Base-by-base conservation (phyloP, 495 filamentous ascomycete genomes). In the Astrothelium subdiscretum region DNA sequence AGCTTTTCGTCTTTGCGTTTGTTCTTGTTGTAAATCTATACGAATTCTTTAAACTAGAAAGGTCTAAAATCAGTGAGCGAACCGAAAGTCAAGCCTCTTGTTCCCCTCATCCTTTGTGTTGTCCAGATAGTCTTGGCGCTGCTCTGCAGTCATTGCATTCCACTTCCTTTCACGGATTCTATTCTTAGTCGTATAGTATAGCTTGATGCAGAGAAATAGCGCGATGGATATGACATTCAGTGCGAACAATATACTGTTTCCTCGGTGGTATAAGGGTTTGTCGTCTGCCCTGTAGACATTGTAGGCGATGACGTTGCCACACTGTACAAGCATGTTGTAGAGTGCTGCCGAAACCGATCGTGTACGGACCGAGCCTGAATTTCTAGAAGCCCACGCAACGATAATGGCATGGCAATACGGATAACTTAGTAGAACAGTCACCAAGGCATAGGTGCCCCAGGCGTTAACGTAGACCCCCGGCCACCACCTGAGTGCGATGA, bases 331-430 rank as follows among this genome's bases (percentile, higher is more conserved):
- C 13, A 76, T 74, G 59, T 79, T 79, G 67, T 79, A 78, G 20
- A 70, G 69, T 5, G 77, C 77, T 0, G 76, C 75, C 20, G 76
- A 73, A 18, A 79, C 70, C 1, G 77, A 69, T 3, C 77, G 67
- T 57, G 74, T 76, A 54, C 72, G 71, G 3, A 78, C 76, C 60
- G 74, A 67, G 58, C 73, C 72, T 3, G 74, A 70, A 65, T 78
- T 78, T 64, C 76, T 70, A 15, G 70, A 74, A 24, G 73, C 75
- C 76, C 74, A 78, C 4, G 74, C 71, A 2, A 73, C 70, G 8
- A 75, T 69, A 43, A 79, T 76, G 60, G 67, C 31, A 59, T 79
- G 74, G 54, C 76, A 76, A 61, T 80, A 78, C 13, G 78, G 78
- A 48, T 79, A 70, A 24, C 73, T 71, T 29, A 72, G 68, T 20